Percentiles rank a stretch among this genome's conserved stretches.
Evolutionary conservation across 192 early-diverging fungal genomes (phyloP).

Genomic region (Entomortierella beljakovae): DNA sequence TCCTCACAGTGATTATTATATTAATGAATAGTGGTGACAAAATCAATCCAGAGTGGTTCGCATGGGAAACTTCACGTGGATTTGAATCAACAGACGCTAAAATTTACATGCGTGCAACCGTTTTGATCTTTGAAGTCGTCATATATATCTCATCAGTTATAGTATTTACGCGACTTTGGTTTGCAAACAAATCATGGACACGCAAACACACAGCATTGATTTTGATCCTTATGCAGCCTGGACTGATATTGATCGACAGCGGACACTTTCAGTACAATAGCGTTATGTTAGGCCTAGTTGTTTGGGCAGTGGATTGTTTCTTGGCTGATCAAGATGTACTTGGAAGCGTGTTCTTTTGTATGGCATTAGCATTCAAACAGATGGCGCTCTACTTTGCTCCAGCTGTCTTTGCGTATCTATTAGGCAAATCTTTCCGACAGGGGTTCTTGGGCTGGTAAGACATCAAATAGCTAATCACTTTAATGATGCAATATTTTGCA

Average conservation of each 20-base stretch:
- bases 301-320: conserved; percentile 82
- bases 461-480: background rate
- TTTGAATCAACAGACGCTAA: conserved; percentile 78
- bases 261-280: conserved; percentile 99
- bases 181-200: conserved; percentile 47
- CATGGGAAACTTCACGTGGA: conserved; percentile 87
- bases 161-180: conserved; percentile 69
- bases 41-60: conserved; percentile 89
- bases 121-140: conserved; percentile 77
- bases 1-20: background rate
- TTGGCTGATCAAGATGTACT: conserved; percentile 68
- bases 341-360: conserved; percentile 85
- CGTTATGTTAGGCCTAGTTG: conserved; percentile 93
- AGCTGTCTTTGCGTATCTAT: conserved; percentile 89
- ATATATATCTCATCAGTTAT: conserved; percentile 84
- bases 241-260: conserved; percentile 93
- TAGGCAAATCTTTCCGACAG: conserved; percentile 76
- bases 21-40: conserved; percentile 67
- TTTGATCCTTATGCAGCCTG: conserved; percentile 84
- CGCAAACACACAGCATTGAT: conserved; percentile 60
- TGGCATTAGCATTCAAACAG: conserved; percentile 92
- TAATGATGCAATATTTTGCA: background rate
- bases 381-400: conserved; percentile 97
- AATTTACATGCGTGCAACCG: conserved; percentile 92
- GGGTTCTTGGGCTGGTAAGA: conserved; percentile 57